These are phyloP conservation scores for Talaromyces thailandensis DNA, from an alignment of 495 filamentous ascomycete species.

Conservation along the genomic window DNA sequence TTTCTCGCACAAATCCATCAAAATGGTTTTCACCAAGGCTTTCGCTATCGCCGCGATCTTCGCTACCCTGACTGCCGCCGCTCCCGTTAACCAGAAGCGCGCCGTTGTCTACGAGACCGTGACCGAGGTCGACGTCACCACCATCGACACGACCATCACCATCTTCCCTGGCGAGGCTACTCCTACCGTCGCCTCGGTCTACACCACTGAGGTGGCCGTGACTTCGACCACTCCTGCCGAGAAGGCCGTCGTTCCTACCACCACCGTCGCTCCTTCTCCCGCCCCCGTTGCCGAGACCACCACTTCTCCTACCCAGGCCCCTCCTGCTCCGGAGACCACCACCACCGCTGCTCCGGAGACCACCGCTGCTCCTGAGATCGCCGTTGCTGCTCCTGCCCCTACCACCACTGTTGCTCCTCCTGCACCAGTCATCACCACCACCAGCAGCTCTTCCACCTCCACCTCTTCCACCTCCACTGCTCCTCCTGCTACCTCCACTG, in stretches of 20 bases:
- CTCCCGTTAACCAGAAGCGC: conserved; percentile 29
- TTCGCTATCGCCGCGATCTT: conserved; percentile 33
- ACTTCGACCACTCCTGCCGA: conserved; percentile 10
- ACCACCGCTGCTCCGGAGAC: conserved; percentile 8
- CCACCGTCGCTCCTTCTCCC: conserved; percentile 9
- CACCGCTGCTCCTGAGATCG: conserved; percentile 7
- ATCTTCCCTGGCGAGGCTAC: conserved; percentile 19
- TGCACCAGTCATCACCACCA: conserved; percentile 4
- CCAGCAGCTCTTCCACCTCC: conserved; percentile 7
- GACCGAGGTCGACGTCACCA: conserved; percentile 25
- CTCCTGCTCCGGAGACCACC: conserved; percentile 8
- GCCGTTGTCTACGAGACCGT: conserved; percentile 17
- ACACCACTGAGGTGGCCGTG: conserved; percentile 9
- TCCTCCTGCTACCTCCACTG: conserved; percentile 5
- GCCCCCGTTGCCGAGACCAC: conserved; percentile 3
- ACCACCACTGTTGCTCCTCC: conserved; percentile 6
- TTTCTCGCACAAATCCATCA: conserved; percentile 1
- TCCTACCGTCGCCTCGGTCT: neutral
- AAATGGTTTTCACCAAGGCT: conserved; percentile 36
- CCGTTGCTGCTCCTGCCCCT: conserved; percentile 7
- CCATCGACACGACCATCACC: conserved; percentile 36
- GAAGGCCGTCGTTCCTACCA: conserved; percentile 2
- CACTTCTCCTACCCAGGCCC: conserved; percentile 9
- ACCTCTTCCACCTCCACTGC: conserved; percentile 9
- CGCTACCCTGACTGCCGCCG: conserved; percentile 24